Conservation (phyloP, 164 flowering plant genomes). For the Saururus chinensis region DNA sequence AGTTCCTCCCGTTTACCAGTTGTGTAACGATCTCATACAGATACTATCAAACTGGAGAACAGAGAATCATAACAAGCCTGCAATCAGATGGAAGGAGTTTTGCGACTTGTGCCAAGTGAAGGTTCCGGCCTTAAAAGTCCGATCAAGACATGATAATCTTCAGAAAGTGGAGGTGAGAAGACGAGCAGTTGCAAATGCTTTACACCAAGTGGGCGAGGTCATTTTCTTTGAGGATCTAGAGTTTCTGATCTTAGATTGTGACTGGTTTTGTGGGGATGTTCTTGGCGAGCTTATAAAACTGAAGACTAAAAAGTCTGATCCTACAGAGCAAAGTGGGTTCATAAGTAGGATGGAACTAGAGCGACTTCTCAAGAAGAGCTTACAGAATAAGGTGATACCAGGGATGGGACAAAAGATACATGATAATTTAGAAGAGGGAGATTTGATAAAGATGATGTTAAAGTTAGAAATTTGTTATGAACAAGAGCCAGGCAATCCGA, state of each 20-base stretch:
- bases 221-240: slow-evolving; percentile 71
- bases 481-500: slow-evolving; percentile 60
- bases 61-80: slow-evolving; percentile 63
- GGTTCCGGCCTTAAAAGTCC: slow-evolving; percentile 53
- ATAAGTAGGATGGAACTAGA: slow-evolving; percentile 66
- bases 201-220: slow-evolving; percentile 78
- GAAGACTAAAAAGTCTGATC: slow-evolving; percentile 36
- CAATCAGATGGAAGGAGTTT: slow-evolving; percentile 79
- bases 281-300: slow-evolving; percentile 51
- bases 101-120: no score
- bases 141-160: slow-evolving; percentile 50
- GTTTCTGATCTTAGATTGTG: slow-evolving; percentile 65
- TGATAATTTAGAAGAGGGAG: slow-evolving; percentile 63
- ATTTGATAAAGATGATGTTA: slow-evolving; percentile 82
- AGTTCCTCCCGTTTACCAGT: slow-evolving; percentile 70
- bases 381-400: slow-evolving; percentile 62
- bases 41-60: slow-evolving; percentile 71
- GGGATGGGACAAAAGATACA: slow-evolving; percentile 63
- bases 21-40: slow-evolving; percentile 59
- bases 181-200: slow-evolving; percentile 50
- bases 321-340: slow-evolving; percentile 51
- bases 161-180: slow-evolving; percentile 72
- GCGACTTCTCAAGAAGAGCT: slow-evolving; percentile 56
- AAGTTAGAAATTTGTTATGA: slow-evolving; percentile 77
- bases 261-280: slow-evolving; percentile 83